Percentiles rank a stretch among this genome's conserved stretches.
These are phyloP conservation scores for Scedosporium minutisporum DNA, from an alignment of 2,329 filamentous ascomycete species.

Conservation along the genomic window DNA sequence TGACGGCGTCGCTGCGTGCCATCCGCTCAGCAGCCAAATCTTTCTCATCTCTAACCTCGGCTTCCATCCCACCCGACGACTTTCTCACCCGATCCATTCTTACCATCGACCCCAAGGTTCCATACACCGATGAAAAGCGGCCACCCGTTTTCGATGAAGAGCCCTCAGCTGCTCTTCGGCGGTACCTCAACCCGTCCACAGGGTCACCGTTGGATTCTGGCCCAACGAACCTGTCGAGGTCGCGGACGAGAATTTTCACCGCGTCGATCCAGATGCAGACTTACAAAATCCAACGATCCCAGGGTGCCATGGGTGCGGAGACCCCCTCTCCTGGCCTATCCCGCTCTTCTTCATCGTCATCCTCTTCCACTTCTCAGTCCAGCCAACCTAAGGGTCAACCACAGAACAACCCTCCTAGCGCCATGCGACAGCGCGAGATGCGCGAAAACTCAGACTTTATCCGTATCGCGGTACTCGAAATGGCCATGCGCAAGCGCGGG, in stretches of 20 bases:
- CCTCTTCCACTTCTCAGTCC: conserved; percentile 19
- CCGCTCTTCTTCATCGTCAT: conserved; percentile 11
- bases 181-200: conserved; percentile 57
- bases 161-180: conserved; percentile 55
- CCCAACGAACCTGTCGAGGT: conserved; percentile 10
- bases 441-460: conserved; percentile 64
- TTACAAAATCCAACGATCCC: conserved; percentile 49
- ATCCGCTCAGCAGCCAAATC: conserved; percentile 55
- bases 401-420: conserved; percentile 26
- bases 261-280: conserved; percentile 66
- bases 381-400: conserved; percentile 22
- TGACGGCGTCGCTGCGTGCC: conserved; percentile 57
- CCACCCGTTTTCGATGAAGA: conserved; percentile 54
- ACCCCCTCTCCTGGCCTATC: conserved; percentile 15
- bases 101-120: conserved; percentile 55
- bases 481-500: conserved; percentile 58
- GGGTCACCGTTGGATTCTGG: conserved; percentile 19
- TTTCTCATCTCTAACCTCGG: conserved; percentile 51
- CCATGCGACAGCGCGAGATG: conserved; percentile 54
- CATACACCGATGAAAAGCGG: conserved; percentile 58
- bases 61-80: conserved; percentile 56
- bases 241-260: conserved; percentile 36
- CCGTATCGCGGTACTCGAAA: conserved; percentile 61
- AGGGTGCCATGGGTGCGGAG: conserved; percentile 18
- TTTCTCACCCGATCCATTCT: conserved; percentile 59